Conservation (phyloP, 768 basidiomycete genomes). For the Agrocybe praecox region DNA sequence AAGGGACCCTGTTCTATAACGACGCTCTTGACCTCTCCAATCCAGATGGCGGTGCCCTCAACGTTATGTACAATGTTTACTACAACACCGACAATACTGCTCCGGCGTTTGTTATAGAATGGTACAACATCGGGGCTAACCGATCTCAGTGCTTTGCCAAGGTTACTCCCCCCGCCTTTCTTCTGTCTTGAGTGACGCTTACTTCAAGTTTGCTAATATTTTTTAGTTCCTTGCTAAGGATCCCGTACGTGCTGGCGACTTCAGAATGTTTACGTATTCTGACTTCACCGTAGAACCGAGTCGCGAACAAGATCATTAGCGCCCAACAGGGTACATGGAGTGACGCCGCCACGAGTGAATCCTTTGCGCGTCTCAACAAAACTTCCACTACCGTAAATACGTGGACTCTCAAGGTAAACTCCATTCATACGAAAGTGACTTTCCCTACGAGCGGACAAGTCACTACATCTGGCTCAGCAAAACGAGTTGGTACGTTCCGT, state of each 20-base stretch:
- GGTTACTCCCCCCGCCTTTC: background rate
- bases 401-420: background rate
- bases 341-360: background rate
- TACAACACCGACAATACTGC: background rate
- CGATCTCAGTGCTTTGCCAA: background rate
- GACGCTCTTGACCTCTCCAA: background rate
- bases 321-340: background rate
- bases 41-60: background rate
- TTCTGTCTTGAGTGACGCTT: no score
- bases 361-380: background rate
- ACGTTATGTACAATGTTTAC: background rate
- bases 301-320: background rate
- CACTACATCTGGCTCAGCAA: background rate
- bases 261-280: background rate
- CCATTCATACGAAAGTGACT: background rate
- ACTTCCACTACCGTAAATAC: background rate
- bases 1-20: background rate
- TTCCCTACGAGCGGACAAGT: background rate
- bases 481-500: background rate
- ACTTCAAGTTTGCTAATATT: no score
- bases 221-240: background rate
- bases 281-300: background rate
- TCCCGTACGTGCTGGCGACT: background rate
- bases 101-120: background rate
- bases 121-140: background rate